Evolutionary conservation across 2,329 filamentous ascomycete genomes (phyloP).

Genomic region (Colletotrichum lentis): DNA sequence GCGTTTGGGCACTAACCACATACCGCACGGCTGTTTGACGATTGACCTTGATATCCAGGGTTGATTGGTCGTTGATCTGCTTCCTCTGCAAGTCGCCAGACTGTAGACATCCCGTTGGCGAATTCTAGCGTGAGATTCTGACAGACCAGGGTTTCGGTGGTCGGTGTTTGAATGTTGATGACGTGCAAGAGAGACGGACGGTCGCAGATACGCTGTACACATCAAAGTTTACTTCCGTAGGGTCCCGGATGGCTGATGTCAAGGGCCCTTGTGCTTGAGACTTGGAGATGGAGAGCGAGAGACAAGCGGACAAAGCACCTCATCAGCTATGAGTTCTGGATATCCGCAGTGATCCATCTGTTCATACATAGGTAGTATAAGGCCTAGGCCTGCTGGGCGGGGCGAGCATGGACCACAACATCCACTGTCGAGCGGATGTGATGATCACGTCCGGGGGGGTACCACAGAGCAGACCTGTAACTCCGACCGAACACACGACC

Average conservation of each 20-base stretch:
- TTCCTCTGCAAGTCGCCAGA: neutral
- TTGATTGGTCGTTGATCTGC: neutral
- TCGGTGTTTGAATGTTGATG: neutral
- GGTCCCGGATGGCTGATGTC: neutral
- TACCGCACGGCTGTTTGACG: no score
- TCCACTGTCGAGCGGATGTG: slow-evolving; percentile 1
- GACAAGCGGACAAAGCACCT: neutral
- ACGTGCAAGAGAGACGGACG: neutral
- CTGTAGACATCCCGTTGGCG: neutral
- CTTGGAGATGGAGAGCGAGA: neutral
- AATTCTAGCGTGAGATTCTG: neutral
- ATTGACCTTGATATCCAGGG: neutral
- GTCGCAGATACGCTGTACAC: neutral
- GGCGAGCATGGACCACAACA: neutral
- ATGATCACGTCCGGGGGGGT: neutral
- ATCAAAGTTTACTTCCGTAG: neutral
- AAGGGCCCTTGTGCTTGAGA: neutral
- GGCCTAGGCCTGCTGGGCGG: neutral
- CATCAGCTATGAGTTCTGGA: neutral
- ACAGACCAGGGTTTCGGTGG: neutral
- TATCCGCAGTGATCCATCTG: neutral
- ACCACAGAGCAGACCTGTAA: neutral
- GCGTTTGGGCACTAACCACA: no score
- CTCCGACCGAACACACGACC: no score
- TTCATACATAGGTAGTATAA: neutral